Percentiles rank a stretch among this genome's conserved stretches.
phyloP scores from a whole-genome alignment of 257 asterid species.

The Nicotiana otophora region DNA sequence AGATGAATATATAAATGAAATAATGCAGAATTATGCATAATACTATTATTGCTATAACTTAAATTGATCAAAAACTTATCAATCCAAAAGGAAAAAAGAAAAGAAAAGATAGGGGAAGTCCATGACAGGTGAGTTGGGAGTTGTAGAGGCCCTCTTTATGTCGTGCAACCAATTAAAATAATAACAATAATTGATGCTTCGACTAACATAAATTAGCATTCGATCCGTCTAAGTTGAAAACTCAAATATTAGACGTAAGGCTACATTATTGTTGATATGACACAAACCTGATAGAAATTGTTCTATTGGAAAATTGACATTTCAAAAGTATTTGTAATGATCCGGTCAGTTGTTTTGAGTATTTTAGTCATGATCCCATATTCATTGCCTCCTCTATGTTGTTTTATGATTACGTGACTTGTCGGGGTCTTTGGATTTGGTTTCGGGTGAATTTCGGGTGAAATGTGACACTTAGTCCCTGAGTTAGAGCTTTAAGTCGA shows the following conservation, averaged over 20 bases:
- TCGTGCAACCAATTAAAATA: not conserved
- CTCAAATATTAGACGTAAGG: not conserved
- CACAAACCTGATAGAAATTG: not conserved
- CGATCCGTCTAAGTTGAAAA: not conserved
- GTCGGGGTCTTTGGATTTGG: too few species aligned
- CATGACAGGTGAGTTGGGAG: not conserved
- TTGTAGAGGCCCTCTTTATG: not conserved
- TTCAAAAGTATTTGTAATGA: not conserved
- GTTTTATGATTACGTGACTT: too few species aligned
- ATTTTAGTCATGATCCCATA: too few species aligned
- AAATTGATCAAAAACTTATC: not conserved
- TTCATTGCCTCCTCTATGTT: too few species aligned
- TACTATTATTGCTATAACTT: not conserved
- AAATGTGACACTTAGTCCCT: too few species aligned
- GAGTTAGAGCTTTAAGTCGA: too few species aligned
- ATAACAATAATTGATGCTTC: not conserved
- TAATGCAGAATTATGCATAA: not conserved
- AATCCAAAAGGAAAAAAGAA: not conserved
- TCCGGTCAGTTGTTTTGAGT: too few species aligned
- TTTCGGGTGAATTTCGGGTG: too few species aligned
- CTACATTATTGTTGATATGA: not conserved
- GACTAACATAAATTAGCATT: not conserved
- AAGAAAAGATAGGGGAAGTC: not conserved
- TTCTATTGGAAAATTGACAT: not conserved
- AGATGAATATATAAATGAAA: not conserved